Percentiles rank a stretch among this genome's conserved stretches.
These are phyloP conservation scores for Kluyveromyces sp. DNA, from an alignment of 1,139 yeast species.

Conservation along the genomic window DNA sequence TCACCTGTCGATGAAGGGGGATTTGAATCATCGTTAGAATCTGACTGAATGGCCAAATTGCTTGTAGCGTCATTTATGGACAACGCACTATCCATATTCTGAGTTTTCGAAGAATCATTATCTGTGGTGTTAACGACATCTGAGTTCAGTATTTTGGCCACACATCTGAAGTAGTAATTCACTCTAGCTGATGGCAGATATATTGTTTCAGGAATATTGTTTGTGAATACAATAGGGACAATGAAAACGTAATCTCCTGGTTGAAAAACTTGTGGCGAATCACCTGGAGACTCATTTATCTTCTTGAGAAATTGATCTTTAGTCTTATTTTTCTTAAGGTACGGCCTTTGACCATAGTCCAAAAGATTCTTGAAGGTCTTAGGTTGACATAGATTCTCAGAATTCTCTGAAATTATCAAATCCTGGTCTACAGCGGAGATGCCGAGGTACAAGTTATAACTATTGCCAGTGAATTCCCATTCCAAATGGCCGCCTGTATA, in stretches of 20 bases:
- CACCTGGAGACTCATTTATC: slow-evolving; percentile 8
- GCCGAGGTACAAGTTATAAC: slow-evolving; percentile 45
- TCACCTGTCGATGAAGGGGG: slow-evolving; percentile 5
- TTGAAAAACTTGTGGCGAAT: slow-evolving; percentile 15
- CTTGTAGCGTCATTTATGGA: neutral
- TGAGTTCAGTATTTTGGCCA: slow-evolving; percentile 1
- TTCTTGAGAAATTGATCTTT: slow-evolving; percentile 14
- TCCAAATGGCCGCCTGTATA: slow-evolving; percentile 43
- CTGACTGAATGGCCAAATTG: neutral
- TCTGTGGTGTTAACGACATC: neutral
- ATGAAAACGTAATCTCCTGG: slow-evolving; percentile 77
- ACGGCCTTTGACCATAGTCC: slow-evolving; percentile 17
- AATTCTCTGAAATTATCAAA: slow-evolving; percentile 23
- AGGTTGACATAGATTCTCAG: slow-evolving; percentile 4
- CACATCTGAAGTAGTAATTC: slow-evolving; percentile 25
- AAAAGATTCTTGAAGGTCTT: slow-evolving; percentile 7
- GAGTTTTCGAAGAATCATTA: neutral
- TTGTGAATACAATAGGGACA: slow-evolving; percentile 63
- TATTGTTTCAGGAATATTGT: slow-evolving; percentile 65
- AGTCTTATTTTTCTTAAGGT: slow-evolving; percentile 18
- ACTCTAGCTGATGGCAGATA: slow-evolving; percentile 42
- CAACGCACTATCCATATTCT: neutral
- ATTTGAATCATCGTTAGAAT: slow-evolving; percentile 7
- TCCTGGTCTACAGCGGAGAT: slow-evolving; percentile 21
- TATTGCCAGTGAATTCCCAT: slow-evolving; percentile 41